Base-by-base conservation (phyloP, 352 stramenopile species). In the Saprolegnia diclina region DNA sequence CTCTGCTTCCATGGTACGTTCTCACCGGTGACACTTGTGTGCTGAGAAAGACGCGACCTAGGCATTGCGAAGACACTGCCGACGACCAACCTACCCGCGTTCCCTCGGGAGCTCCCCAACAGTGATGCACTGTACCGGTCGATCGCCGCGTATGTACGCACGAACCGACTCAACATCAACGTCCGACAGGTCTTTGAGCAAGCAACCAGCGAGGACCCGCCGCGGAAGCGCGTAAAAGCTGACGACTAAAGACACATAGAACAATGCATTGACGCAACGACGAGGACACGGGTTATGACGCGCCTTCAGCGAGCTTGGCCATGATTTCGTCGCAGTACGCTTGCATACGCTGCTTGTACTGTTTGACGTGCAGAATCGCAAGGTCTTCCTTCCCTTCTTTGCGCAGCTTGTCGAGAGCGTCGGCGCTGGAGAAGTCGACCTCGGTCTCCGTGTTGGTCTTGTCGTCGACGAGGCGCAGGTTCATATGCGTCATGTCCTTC, bases 131-230 rank as follows among this genome's bases (percentile, higher is more conserved):
- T 89, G 10, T 75, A 79, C 5, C 69, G 61, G 13, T 75, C 81
- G 4, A 72, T 91, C 37, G 69, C 64, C n/a, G 73, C 16, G 35
- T 91, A 91, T 68, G 64, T 92, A 37, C 72, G 69, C 40, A 67
- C 73, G 11, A 78, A 89, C 40, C 82, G 85, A 40, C 88, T 93
- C 69, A 93, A 93, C 70, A 83, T 93, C 64, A 93, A 93, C 66
- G 69, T 93, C 24, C 81, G 85, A 5, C 85, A 92, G 50, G 85
- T 93, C 56, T 93, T 84, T 62, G 76, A 35, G 2, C 29, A 35
- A 2, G 29, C 19, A 24, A 65, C 42, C n/a, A 53, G n/a, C 46
- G n/a, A 54, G 24, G 46, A 54, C 5, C 24, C 46, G n/a, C n/a
- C n/a, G n/a, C 46, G 46, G 24, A 54, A 54, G 46, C 46, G 46